Evolutionary conservation across 2,329 filamentous ascomycete species (phyloP), one percentile per base, ranked within the genome.

Genomic region (Camillea tinctor): DNA sequence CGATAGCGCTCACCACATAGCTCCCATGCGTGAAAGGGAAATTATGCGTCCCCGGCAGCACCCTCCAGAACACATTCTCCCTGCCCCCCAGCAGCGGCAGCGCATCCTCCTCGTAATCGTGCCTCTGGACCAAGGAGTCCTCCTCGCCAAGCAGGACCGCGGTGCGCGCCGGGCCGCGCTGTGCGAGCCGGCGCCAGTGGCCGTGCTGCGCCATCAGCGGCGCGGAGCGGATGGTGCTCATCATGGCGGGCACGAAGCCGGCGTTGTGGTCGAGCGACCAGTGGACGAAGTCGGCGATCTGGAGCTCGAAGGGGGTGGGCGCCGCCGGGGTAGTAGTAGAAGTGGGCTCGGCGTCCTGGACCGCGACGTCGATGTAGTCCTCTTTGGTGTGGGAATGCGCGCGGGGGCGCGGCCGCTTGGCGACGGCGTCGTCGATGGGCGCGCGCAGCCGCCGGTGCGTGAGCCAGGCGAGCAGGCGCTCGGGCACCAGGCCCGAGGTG

Each of bases 191-290:
- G 48, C 69, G 69, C 82, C 84, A 88, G 30, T 76, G 76, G 20
- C 77, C 76, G 19, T 83, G 76, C 73, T 86, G 82, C 11, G 76
- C 78, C 56, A 80, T 79, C 58, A 88, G 75, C 9, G 84, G 84
- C 11, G 81, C 82, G 64, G 81, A 74, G 51, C 80, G 78, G 58
- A 88, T 77, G 52, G 81, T 83, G 54, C 81, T 83, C 77, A 86
- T 83, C 70, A 88, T 88, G 8, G 84, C 80, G 7, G 79, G 79
- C 13, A 88, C 79, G 70, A 88, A 88, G 11, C 85, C 86, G 7
- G 71, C 65, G 71, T 88, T 85, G 67, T 83, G 65, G 8, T 74
- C 68, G 7, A 87, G 75, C 75, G 86, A 84, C 86, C 85, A 88
- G 61, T 81, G 77, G 50, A 88, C 80, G 64, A 82, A 82, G 54